phyloP scores from a whole-genome alignment of 306 rosid species.

The Castanospermum australe region DNA sequence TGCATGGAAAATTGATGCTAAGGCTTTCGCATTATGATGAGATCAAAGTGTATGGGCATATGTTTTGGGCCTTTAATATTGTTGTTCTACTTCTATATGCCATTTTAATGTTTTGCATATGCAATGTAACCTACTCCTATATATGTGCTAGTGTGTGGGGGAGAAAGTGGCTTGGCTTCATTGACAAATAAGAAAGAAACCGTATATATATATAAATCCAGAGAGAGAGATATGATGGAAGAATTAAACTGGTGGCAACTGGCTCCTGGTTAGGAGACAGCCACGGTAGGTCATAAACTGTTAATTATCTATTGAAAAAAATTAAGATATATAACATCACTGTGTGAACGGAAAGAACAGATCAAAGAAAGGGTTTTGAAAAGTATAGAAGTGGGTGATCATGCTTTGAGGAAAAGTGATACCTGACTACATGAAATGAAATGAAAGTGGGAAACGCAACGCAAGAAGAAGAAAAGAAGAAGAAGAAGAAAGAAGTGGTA shows the following conservation, averaged over 20 bases:
- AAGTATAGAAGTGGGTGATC: conserved; percentile 5
- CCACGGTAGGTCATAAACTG: background rate
- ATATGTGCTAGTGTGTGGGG: background rate
- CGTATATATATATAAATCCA: background rate
- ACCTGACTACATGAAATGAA: background rate
- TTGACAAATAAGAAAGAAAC: background rate
- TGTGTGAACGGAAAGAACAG: background rate
- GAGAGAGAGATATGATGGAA: background rate
- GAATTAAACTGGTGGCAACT: background rate
- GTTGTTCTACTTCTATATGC: background rate
- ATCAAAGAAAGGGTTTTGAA: conserved; percentile 25
- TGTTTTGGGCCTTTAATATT: background rate
- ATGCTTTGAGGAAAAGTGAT: background rate
- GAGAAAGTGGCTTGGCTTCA: background rate
- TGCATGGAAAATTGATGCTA: background rate
- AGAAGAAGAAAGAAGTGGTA: background rate
- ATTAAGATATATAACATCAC: too few species aligned
- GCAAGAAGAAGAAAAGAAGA: background rate
- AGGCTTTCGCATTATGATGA: conserved; percentile 4
- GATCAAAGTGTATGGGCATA: background rate
- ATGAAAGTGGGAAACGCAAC: background rate
- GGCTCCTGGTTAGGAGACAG: background rate
- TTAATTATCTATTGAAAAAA: background rate
- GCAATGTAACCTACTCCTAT: background rate
- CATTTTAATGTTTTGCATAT: background rate